Percentiles rank a stretch among this genome's conserved stretches.
These are phyloP conservation scores for Amphirosellinia nigrospora DNA, from an alignment of 495 filamentous ascomycete species.

Conservation along the genomic window DNA sequence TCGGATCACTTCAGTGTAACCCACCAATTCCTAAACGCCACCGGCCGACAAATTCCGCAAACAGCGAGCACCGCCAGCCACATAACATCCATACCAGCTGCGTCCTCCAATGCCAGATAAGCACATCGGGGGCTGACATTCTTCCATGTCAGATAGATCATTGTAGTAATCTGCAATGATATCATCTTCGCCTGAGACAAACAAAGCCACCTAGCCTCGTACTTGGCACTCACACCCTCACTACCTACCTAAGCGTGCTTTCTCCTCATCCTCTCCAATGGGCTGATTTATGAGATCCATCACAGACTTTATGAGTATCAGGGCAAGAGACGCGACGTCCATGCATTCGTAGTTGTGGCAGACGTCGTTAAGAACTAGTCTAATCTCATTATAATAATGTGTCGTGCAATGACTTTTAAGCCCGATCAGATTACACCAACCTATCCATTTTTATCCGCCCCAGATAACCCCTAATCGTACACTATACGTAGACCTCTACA, in stretches of 20 bases:
- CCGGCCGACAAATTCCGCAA: neutral
- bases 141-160: neutral
- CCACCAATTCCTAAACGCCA: neutral
- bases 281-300: too few species aligned
- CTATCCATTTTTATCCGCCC: conserved; percentile 10
- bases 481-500: conserved; percentile 4
- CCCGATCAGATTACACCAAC: neutral
- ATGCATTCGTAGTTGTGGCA: neutral
- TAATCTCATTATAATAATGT: conserved; percentile 1
- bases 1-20: neutral
- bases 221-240: neutral
- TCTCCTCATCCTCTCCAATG: neutral
- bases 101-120: conserved; percentile 4
- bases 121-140: neutral
- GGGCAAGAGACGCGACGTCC: neutral
- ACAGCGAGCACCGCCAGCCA: conserved; percentile 18
- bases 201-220: neutral
- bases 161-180: neutral
- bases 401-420: conserved; percentile 17
- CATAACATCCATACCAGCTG: conserved; percentile 8
- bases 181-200: neutral
- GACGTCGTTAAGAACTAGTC: neutral
- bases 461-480: conserved; percentile 21
- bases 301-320: neutral
- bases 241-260: neutral